These are phyloP conservation scores for Calonectria hawksworthii DNA, from an alignment of 2,329 filamentous ascomycete species.

Conservation along the genomic window DNA sequence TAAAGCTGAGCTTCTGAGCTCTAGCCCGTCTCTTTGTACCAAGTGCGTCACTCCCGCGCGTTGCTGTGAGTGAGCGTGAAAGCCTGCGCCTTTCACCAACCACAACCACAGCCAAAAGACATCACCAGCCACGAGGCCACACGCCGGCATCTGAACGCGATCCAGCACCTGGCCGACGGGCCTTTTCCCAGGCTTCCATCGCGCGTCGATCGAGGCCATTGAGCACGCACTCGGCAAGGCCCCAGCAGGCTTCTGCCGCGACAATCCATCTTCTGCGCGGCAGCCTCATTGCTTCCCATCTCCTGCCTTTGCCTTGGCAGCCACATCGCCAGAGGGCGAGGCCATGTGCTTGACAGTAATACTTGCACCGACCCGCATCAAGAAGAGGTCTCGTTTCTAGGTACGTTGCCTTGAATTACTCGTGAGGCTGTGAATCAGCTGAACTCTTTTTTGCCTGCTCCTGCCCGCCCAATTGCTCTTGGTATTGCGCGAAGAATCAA, in stretches of 20 bases:
- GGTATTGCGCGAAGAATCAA: not conserved
- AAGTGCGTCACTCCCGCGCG: constrained; percentile 44
- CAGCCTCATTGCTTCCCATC: not conserved
- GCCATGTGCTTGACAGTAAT: constrained; percentile 53
- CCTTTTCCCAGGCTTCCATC: not conserved
- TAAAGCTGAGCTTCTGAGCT: constrained; percentile 37
- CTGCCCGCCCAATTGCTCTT: constrained; percentile 14
- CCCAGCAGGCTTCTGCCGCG: not conserved
- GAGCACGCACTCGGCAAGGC: not conserved
- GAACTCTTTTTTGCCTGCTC: not conserved
- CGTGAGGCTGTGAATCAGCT: not conserved
- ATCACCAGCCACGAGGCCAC: constrained; percentile 27
- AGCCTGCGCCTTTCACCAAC: constrained; percentile 20
- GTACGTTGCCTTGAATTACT: constrained; percentile 37
- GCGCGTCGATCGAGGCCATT: constrained; percentile 3
- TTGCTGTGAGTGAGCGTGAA: constrained; percentile 14
- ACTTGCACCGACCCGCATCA: constrained; percentile 47
- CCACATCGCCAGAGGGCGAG: constrained; percentile 40
- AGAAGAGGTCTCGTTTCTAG: constrained; percentile 49
- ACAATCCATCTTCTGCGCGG: not conserved
- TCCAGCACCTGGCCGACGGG: not conserved
- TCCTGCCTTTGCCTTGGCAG: constrained; percentile 14
- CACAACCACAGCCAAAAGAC: constrained; percentile 21
- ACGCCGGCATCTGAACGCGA: constrained; percentile 1
- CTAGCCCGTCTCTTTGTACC: constrained; percentile 31